Evolutionary conservation across 208 protist genomes (phyloP).

Genomic region (Ichthyophonus hoferi): DNA sequence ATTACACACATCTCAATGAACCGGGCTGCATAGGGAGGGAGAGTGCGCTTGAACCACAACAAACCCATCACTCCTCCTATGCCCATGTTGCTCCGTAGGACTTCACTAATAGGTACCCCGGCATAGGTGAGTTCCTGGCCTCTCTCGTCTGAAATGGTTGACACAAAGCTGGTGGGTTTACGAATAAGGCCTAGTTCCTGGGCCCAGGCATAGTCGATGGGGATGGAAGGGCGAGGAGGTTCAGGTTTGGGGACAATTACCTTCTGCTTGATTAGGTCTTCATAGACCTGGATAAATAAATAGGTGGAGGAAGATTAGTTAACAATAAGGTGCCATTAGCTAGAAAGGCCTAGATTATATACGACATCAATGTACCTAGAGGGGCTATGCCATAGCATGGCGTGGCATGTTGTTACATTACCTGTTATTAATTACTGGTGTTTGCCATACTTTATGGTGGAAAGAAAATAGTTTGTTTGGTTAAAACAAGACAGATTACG

Average conservation of each 20-base stretch:
- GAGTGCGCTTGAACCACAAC: slow-evolving; percentile 71
- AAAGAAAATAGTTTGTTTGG: no score
- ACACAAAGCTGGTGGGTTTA: slow-evolving; percentile 67
- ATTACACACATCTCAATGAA: slow-evolving; percentile 78
- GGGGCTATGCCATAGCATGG: no score
- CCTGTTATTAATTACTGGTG: no score
- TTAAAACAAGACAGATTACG: no score
- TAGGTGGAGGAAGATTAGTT: no score
- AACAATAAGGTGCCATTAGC: no score
- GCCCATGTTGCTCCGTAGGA: slow-evolving; percentile 27
- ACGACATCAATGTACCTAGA: no score
- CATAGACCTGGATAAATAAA: slow-evolving; percentile 14
- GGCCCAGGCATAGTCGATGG: slow-evolving; percentile 63
- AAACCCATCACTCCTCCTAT: slow-evolving; percentile 69
- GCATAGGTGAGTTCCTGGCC: slow-evolving; percentile 73
- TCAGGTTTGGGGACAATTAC: slow-evolving; percentile 42
- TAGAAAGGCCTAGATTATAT: no score
- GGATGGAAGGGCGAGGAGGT: slow-evolving; percentile 49
- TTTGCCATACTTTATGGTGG: no score
- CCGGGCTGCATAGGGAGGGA: slow-evolving; percentile 66
- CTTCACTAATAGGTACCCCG: slow-evolving; percentile 64
- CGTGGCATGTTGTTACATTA: no score
- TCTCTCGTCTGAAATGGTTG: slow-evolving; percentile 72
- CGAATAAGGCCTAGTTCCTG: slow-evolving; percentile 67
- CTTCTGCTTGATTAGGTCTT: background rate